These are phyloP conservation scores for Nigrospora osmanthi DNA, from an alignment of 2,329 filamentous ascomycete species.

Conservation along the genomic window DNA sequence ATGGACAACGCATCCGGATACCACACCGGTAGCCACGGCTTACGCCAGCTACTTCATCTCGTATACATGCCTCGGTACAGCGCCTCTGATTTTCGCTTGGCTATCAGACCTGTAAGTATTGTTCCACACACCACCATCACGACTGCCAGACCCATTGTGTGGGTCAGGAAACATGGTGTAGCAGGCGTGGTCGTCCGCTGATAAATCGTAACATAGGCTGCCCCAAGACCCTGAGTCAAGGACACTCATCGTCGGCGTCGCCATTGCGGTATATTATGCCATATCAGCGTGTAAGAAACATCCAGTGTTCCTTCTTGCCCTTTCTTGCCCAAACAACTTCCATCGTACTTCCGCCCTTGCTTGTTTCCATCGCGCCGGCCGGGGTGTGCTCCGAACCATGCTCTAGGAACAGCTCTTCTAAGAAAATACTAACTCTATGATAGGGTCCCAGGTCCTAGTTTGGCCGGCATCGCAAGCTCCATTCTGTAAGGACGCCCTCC, in stretches of 20 bases:
- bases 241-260: slow-evolving; percentile 38
- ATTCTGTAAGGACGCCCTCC: slow-evolving; percentile 25
- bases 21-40: slow-evolving; percentile 33
- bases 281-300: slow-evolving; percentile 41
- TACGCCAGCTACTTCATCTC: slow-evolving; percentile 46
- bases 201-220: slow-evolving; percentile 7
- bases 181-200: too few species aligned
- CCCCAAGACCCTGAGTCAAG: slow-evolving; percentile 41
- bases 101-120: slow-evolving; percentile 33
- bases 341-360: too few species aligned
- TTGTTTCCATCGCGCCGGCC: too few species aligned
- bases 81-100: slow-evolving; percentile 44
- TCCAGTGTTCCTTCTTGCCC: too few species aligned
- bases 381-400: too few species aligned
- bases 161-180: too few species aligned
- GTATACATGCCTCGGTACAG: slow-evolving; percentile 38
- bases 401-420: too few species aligned
- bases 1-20: slow-evolving; percentile 38
- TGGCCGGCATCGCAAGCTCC: slow-evolving; percentile 44
- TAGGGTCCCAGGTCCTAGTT: slow-evolving; percentile 40
- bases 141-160: too few species aligned
- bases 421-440: too few species aligned
- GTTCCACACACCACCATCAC: neutral
- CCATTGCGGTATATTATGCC: slow-evolving; percentile 40
- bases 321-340: too few species aligned